Percentiles rank a stretch among this genome's conserved stretches.
Evolutionary conservation across 306 rosid species (phyloP).

Genomic region (Lablab purpureus): DNA sequence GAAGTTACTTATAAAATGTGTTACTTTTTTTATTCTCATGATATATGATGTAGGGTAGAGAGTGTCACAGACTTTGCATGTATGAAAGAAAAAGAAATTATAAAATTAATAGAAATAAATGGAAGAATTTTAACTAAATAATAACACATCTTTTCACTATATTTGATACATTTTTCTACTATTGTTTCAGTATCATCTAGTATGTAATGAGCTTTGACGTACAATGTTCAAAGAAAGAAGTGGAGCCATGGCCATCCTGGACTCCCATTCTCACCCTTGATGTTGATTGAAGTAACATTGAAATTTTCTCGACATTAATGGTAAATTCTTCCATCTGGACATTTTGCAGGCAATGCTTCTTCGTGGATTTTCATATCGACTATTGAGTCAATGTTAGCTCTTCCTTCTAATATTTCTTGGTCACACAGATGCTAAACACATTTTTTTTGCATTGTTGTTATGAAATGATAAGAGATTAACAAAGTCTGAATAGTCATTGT

Average conservation of each 20-base stretch:
- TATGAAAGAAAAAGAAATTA: conserved; percentile 15
- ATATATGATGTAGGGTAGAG: too few relatives aligned
- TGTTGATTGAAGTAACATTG: conserved; percentile 77
- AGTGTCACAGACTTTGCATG: conserved; percentile 82
- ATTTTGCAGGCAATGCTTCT: conserved; percentile 86
- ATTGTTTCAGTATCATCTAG: conserved; percentile 81
- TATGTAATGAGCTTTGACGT: conserved; percentile 88
- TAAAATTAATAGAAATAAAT: conserved; percentile 1
- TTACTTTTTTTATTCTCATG: too few relatives aligned
- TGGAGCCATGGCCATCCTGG: conserved; percentile 87
- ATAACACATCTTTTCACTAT: conserved; percentile 66
- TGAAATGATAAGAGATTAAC: background rate
- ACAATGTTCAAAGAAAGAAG: conserved; percentile 87
- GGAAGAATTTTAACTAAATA: background rate
- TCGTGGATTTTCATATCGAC: conserved; percentile 85
- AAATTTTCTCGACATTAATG: conserved; percentile 84
- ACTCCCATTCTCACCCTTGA: conserved; percentile 68
- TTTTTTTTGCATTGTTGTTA: background rate
- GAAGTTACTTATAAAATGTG: too few relatives aligned
- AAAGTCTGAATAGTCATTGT: background rate
- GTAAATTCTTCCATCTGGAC: conserved; percentile 92
- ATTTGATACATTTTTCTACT: conserved; percentile 80
- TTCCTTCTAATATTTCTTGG: conserved; percentile 88
- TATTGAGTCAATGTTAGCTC: conserved; percentile 83
- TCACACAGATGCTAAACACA: conserved; percentile 30